Evolutionary conservation across 495 filamentous ascomycete species (phyloP), one percentile per base, ranked within the genome.

Genomic region (Daldinia loculata): DNA sequence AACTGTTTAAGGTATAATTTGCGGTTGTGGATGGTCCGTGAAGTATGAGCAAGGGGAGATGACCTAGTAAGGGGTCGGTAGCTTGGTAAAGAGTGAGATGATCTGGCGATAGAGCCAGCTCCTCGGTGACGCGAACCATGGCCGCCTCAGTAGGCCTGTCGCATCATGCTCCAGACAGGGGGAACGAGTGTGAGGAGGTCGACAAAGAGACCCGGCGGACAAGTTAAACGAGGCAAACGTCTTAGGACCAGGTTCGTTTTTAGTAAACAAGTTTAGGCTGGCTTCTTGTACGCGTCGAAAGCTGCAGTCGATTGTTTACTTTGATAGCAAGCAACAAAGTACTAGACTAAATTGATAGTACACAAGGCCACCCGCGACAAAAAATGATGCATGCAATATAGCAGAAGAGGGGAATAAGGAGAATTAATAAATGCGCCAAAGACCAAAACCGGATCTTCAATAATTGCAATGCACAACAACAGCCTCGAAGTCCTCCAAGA

Each of bases 1-100:
- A 95, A 80, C 89, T 94, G 81, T 91, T 95, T 65, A 90, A 87
- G 45, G 91, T 95, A 57, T 91, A 90, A 82, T 93, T 94, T 74
- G 89, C 88, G 15, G 93, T 93, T 4, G 91, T 90, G 38, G 94
- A 92, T 6, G 92, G 86, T 4, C 94, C 94, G 77, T 97, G 90
- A 83, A 97, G 95, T 75, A 95, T 84, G 29, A 97, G 82, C 64
- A 97, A 81, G 14, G 89, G 89, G 7, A 89, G 82, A 61, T 93
- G 88, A 66, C 90, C 88, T 24, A 95, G 85, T 70, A 91, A 84
- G 8, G 90, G 85, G 81, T 97, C 93, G 75, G 88, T 90, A 74
- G 90, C 88, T 81, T 93, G 89, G 83, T 94, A 95, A 64, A 95
- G 90, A 70, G 86, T 87, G 80, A 95, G 85, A 65, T 90, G 86